Conservation (phyloP, 331 rosid genomes). For the Dryas integrifolia region DNA sequence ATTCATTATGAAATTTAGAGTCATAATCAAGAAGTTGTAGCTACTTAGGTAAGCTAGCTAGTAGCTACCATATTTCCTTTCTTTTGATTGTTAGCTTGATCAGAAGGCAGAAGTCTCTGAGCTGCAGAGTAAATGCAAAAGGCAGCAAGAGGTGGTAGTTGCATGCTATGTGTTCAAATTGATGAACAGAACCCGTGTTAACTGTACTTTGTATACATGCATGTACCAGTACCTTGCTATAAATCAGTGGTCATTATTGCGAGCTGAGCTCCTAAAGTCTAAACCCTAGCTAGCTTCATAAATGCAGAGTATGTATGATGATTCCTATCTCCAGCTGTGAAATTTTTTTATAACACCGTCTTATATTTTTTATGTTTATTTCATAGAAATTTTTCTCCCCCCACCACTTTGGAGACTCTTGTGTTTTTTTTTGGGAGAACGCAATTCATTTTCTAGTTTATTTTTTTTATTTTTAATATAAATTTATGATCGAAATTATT, state of each 20-base stretch:
- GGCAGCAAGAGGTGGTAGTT: neutral
- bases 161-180: neutral
- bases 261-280: constrained; percentile 5
- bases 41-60: neutral
- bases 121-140: constrained; percentile 4
- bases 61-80: neutral
- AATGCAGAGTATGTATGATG: constrained; percentile 3
- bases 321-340: neutral
- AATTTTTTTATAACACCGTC: no score
- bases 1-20: neutral
- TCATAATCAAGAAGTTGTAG: neutral
- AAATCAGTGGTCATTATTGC: constrained; percentile 8
- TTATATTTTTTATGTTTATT: no score
- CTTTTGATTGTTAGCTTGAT: neutral
- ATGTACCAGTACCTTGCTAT: no score
- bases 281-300: constrained; percentile 5
- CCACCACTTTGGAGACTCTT: no score
- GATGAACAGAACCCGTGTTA: constrained; percentile 8
- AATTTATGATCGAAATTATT: no score
- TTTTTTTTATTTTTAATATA: no score
- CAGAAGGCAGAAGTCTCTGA: constrained; percentile 2
- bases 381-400: no score
- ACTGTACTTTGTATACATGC: neutral
- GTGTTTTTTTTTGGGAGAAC: no score
- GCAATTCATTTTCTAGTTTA: no score